phyloP scores from a whole-genome alignment of 352 stramenopile species.

The Pythium angustatum region DNA sequence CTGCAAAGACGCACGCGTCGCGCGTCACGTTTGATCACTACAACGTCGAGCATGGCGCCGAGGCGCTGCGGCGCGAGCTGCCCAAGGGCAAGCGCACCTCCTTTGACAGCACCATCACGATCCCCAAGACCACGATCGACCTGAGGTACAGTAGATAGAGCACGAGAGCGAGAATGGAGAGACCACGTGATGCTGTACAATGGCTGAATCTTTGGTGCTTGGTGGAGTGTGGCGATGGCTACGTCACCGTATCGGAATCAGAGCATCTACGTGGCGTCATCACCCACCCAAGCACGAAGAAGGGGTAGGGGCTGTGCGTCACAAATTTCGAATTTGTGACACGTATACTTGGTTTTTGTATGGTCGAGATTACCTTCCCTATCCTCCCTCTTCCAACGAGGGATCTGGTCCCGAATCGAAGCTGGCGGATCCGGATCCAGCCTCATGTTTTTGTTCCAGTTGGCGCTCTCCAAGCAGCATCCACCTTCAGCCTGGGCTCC shows the following conservation, averaged over 20 bases:
- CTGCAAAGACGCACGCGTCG: conserved; percentile 55
- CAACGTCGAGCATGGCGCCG: conserved; percentile 51
- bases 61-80: conserved; percentile 49
- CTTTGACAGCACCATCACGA: conserved; percentile 43
- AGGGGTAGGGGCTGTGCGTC: conserved; percentile 8
- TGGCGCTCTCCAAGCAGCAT: conserved; percentile 25
- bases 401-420: conserved; percentile 16
- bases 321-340: conserved; percentile 18
- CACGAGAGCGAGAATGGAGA: background rate
- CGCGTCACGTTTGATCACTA: conserved; percentile 74
- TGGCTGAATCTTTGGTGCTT: conserved; percentile 21
- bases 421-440: conserved; percentile 6
- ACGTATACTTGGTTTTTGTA: conserved; percentile 22
- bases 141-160: conserved; percentile 25
- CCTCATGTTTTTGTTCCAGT: conserved; percentile 27
- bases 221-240: background rate
- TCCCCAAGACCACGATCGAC: conserved; percentile 54
- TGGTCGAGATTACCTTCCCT: background rate
- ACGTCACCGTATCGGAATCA: conserved; percentile 11
- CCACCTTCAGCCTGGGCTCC: background rate
- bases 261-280: conserved; percentile 19
- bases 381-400: background rate
- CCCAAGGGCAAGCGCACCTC: conserved; percentile 66
- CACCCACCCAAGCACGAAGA: conserved; percentile 3
- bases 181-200: no score